Base-by-base conservation (phyloP, 345 rosid species). In the Luvunga scandens region DNA sequence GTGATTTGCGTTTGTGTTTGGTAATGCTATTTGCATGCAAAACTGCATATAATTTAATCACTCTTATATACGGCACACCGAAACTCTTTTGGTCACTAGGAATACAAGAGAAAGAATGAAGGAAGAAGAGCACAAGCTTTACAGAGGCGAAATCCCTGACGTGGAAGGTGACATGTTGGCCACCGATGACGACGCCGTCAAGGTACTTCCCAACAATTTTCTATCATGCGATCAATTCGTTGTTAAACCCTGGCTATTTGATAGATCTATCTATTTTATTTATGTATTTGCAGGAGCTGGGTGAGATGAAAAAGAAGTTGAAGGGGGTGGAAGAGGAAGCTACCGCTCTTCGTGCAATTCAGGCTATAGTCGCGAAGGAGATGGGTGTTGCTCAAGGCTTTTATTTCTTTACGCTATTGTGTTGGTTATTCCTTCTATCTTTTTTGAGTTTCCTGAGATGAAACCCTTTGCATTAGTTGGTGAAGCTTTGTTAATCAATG, bases 251-350 rank as follows among this genome's bases (percentile, higher is more conserved):
- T 75, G 25, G 27, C 6, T 18, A 19, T 60, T 68, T 36, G 18
- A 56, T 78, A 50, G 61, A 77, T 42, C 69, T 31, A 21, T 19
- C 65, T 71, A 13, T 36, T 34, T 56, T 33, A 33, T 65, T 42
- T 75, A 63, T 79, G 4, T 39, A 50, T 38, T 3, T 75, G 75
- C 82, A 94, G 99, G 97, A 93, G 86, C 80, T 95, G 75, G 93
- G 92, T 79, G 94, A 95, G 86, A 92, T 95, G 99, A 95, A 95
- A 88, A 93, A 85, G 75, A 86, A 97, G 75, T 84, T 93, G 86
- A 92, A 92, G 85, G 97, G 91, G 86, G 93, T 91, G 89, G 96
- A 95, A 79, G 98, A 95, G 80, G 98, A 95, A 73, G 98, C 92
- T 19, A 94, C 93, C 22, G 94, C 98, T 78, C 93, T 95, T 27